Evolutionary conservation across 2,329 filamentous ascomycete species (phyloP).

Genomic region (Alternaria panax): DNA sequence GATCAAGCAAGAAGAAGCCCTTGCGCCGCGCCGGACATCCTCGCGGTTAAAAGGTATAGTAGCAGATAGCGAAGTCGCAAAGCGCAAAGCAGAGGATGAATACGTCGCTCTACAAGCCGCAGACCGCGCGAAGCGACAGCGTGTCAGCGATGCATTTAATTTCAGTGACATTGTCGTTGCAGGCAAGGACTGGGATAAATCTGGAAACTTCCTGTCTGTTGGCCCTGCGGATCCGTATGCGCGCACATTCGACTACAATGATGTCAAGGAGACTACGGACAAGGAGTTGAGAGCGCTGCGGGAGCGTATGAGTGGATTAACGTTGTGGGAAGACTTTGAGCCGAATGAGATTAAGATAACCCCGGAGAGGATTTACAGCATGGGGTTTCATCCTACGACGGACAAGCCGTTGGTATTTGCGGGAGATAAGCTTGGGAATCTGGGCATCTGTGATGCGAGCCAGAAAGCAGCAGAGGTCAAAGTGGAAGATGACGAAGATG

Average conservation of each 20-base stretch:
- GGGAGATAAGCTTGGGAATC: conserved; percentile 89
- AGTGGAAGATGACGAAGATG: conserved; percentile 68
- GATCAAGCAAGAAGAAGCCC: conserved; percentile 68
- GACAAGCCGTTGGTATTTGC: conserved; percentile 91
- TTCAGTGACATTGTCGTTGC: conserved; percentile 81
- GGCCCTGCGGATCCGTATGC: conserved; percentile 79
- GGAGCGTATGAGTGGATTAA: conserved; percentile 76
- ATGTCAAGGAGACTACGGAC: conserved; percentile 80
- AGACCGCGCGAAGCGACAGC: conserved; percentile 67
- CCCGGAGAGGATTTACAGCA: conserved; percentile 65
- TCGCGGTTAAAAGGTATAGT: conserved; percentile 68
- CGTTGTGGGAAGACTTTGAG: conserved; percentile 83
- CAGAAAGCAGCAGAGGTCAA: conserved; percentile 65
- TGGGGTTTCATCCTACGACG: conserved; percentile 85
- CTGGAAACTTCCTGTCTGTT: conserved; percentile 70
- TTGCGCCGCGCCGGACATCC: conserved; percentile 65
- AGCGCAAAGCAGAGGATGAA: conserved; percentile 73
- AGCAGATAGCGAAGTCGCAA: conserved; percentile 71
- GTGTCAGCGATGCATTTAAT: conserved; percentile 72
- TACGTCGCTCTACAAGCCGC: conserved; percentile 63
- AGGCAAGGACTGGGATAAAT: conserved; percentile 76
- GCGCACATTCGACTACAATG: conserved; percentile 84
- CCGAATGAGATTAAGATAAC: conserved; percentile 65
- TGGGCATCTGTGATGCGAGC: conserved; percentile 90
- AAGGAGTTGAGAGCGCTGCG: conserved; percentile 76